Evolutionary conservation across 2,329 filamentous ascomycete species (phyloP).

Genomic region (Phyllosticta paracitricarpa): DNA sequence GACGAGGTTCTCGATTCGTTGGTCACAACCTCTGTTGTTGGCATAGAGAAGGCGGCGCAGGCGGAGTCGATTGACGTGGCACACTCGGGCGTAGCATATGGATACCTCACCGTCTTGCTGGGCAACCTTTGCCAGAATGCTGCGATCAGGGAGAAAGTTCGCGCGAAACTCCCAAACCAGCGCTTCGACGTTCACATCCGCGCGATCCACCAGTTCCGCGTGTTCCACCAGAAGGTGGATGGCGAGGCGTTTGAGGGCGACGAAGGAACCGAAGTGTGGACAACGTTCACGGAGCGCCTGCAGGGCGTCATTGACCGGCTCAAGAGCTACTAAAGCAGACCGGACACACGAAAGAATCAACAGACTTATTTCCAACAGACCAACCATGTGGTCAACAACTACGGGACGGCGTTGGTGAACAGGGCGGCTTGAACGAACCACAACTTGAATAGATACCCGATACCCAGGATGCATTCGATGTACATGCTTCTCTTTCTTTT

Average conservation of each 20-base stretch:
- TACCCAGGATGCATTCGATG: conserved; percentile 5
- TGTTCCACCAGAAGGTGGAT: conserved; percentile 51
- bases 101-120: conserved; percentile 75
- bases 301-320: conserved; percentile 42
- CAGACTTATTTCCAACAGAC: background rate
- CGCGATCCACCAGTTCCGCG: conserved; percentile 53
- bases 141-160: conserved; percentile 34
- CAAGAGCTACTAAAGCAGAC: conserved; percentile 13
- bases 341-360: background rate
- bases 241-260: conserved; percentile 29
- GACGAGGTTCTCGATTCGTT: conserved; percentile 48
- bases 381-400: background rate
- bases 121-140: conserved; percentile 64
- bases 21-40: conserved; percentile 56
- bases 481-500: background rate
- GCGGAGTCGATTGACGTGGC: conserved; percentile 55
- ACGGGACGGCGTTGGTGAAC: conserved; percentile 1
- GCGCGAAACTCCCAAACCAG: conserved; percentile 26
- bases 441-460: conserved; percentile 10
- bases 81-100: conserved; percentile 71
- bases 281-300: conserved; percentile 44
- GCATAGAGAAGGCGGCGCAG: conserved; percentile 51
- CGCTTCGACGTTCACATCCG: conserved; percentile 42
- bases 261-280: conserved; percentile 36
- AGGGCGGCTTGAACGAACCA: background rate